Evolutionary conservation across 441 rosid genomes (phyloP), one percentile per base, ranked within the genome.

Genomic region (Gossypium davidsonii): DNA sequence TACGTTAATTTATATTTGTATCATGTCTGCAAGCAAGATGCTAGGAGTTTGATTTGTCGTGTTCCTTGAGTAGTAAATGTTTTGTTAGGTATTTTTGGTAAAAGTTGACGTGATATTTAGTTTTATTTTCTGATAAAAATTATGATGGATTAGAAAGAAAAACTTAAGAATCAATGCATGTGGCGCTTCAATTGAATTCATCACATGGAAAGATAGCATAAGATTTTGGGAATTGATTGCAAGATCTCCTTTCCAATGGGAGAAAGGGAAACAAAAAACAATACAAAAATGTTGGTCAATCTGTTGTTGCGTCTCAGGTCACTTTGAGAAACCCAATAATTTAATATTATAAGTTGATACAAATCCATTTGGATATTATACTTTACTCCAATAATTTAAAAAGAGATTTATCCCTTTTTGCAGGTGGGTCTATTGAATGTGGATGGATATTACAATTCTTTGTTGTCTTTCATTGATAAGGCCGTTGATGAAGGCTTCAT

Each of bases 361-460:
- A 18, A 18, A 21, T 63, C 25, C 37, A 70, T 25, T 15, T 51
- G 14, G 72, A 42, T 73, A 42, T 14, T 51, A 10, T 61, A 6
- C 1, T 55, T 42, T 69, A 31, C 74, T 77, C 68, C 31, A 46
- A 44, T 62, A 34, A 62, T 62, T 62, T 62, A 31, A 31, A 31
- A 5, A 31, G 37, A 31, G 37, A 31, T 31, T 31, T 57, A 6
- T 37, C 1, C n/a, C 10, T 15, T 57, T 20, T 64, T 79, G 83
- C 85, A 94, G 99, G 99, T 92, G 83, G 98, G 99, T 63, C 91
- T 94, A 23, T 77, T 94, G 83, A 94, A 94, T 78, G 97, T 94
- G 52, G 97, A 94, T 82, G 99, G 98, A n/a, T 94, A 73, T 79
- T 94, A 91, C 77, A 89, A 92, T 76, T 92, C 99, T 9, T 78